Evolutionary conservation across 2,329 filamentous ascomycete species (phyloP), one percentile per base, ranked within the genome.

Genomic region (Fusarium pseudoanthophilum): DNA sequence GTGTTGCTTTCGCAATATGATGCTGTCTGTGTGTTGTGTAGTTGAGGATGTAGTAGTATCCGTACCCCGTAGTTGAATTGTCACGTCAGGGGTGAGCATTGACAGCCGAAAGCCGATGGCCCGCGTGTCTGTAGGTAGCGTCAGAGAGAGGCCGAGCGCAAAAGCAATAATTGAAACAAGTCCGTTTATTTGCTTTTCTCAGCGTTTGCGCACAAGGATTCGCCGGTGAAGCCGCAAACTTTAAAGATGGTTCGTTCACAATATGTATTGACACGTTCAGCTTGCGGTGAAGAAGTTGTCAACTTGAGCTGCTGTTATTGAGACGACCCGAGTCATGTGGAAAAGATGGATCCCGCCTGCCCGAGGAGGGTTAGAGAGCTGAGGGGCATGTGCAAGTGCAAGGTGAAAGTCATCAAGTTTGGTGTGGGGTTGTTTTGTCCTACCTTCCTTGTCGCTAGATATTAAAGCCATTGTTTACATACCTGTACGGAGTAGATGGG

Each of bases 1-100:
- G 40, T 40, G 34, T 40, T 46, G 13, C 28, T 39, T 59, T 45
- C 51, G 36, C 20, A 34, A 20, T 32, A 57, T 46, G 55, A 66
- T 51, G 58, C n/a, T 65, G 46, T 30, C 34, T 53, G 21, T 30
- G 24, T 43, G 36, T n/a, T 30, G 24, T 43, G 36, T n/a, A 13
- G 60, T n/a, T 21, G 56, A 61, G 40, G 60, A 71, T 66, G 60
- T 60, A 51, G 66, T 57, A 52, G 60, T 57, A 51, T 51, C 30
- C 16, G 48, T 34, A 34, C 48, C 30, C 48, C n/a, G 48, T 51
- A 56, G 40, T 59, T 57, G 65, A 67, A 60, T 26, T 32, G 55
- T 60, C 48, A 52, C 40, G 45, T 59, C 58, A 55, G 46, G 43
- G 30, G 67, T 55, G 69, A 42, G 48, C 51, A 26, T 20, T 13